Percentiles rank a stretch among this genome's conserved stretches.
These are phyloP conservation scores for Tetraselmis striata DNA, from an alignment of 139 green algal genomes.

Conservation along the genomic window DNA sequence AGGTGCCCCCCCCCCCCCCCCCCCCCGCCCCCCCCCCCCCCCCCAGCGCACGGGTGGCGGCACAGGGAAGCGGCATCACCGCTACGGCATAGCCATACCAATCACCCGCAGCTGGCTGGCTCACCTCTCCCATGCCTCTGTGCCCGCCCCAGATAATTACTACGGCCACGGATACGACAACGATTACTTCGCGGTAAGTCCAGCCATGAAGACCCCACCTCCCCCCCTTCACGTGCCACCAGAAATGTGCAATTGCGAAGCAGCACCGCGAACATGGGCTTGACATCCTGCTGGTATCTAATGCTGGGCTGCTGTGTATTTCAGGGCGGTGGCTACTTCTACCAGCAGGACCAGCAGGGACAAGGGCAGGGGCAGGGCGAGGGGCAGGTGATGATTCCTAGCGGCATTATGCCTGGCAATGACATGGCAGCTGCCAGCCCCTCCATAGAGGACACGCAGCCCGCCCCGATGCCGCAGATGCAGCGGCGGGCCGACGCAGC, in stretches of 20 bases:
- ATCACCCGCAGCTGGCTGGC: neutral
- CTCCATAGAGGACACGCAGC: neutral
- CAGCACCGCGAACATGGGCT: neutral
- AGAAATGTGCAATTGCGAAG: no score
- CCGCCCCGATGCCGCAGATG: neutral
- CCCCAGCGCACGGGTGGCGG: no score
- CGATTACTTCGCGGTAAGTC: neutral
- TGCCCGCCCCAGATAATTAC: neutral
- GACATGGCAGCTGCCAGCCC: neutral
- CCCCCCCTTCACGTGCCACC: no score
- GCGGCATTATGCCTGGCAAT: no score
- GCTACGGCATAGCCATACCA: neutral
- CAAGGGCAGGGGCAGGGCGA: neutral
- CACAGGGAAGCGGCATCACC: neutral
- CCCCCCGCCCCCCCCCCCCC: no score
- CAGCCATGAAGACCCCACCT: neutral
- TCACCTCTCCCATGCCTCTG: neutral
- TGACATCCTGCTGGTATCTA: neutral
- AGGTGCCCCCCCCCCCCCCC: no score
- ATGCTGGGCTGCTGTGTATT: neutral
- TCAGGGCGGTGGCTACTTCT: neutral
- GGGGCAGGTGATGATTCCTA: no score
- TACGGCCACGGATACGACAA: neutral
- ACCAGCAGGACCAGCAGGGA: neutral
- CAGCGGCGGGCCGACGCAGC: neutral